Base-by-base conservation (phyloP, 202 grass and related monocot genomes). In the Setaria viridis region DNA sequence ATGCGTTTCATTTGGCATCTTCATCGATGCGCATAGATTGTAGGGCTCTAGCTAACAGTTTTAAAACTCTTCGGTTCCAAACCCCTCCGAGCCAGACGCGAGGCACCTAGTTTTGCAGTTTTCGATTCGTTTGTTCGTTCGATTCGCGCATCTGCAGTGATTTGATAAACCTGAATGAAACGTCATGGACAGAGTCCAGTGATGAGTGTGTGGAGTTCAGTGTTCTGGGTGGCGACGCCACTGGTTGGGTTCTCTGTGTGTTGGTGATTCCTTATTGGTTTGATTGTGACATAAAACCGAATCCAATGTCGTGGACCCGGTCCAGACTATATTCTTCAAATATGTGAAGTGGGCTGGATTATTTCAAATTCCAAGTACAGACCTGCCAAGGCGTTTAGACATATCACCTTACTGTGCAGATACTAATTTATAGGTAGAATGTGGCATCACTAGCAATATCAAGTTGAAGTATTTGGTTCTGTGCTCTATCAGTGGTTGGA, bases 231-330 rank as follows among this genome's bases (percentile, higher is more conserved):
- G 55, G 35, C 50, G 84, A 79, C 37, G 84, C 51, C 49, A 73
- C 67, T 78, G 54, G 9, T 74, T 73, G 58, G 80, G 76, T 84
- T 76, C 80, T 76, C 46, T 43, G 8, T 51, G 55, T 65, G 70
- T 63, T 81, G 76, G 47, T 72, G 81, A 80, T 84, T 91, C 70
- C 69, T 91, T 70, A 48, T 76, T 80, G 7, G 20, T 70, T 53
- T 87, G 89, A 91, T 72, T 65, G 85, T 16, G 85, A 91, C 89
- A 65, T 67, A 6, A 72, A 85, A 64, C 55, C 55, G 37, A 77
- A 77, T 21, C 34, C 19, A 58, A n/a, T 56, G 73, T 42, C 73
- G 25, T 59, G 74, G 70, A 72, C 69, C 42, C 33, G 7, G 66
- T 58, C 15, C 62, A 34, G 35, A n/a, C 82, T 5, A 45, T 84